Evolutionary conservation across 805 yeast genomes (phyloP).

Genomic region (Starmerella sp.): DNA sequence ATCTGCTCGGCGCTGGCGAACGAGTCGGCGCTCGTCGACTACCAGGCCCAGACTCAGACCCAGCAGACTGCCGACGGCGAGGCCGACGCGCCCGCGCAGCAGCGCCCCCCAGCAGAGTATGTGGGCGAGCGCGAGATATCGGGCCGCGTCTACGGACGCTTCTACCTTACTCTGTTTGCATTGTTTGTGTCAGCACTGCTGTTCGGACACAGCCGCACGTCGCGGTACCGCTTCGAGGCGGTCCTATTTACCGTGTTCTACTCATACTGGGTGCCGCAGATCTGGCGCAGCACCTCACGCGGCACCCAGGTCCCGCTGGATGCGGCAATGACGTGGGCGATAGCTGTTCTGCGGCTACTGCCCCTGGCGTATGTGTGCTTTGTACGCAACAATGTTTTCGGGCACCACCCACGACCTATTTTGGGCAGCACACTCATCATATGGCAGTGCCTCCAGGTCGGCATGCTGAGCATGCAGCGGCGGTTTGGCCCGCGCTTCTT

Average conservation of each 20-base stretch:
- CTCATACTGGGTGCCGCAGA: background rate
- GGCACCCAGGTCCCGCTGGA: slow-evolving; percentile 4
- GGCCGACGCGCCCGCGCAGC: background rate
- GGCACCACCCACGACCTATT: background rate
- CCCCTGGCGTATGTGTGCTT: background rate
- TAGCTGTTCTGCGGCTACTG: background rate
- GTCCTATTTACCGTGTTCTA: background rate
- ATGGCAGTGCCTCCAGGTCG: background rate
- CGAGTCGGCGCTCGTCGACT: background rate
- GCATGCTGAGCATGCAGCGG: background rate
- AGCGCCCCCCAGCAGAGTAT: background rate
- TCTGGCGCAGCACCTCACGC: background rate
- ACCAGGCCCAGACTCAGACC: background rate
- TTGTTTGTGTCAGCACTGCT: background rate
- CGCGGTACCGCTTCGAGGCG: slow-evolving; percentile 1
- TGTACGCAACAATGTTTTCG: background rate
- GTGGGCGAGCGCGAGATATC: slow-evolving; percentile 2
- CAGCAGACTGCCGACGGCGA: background rate
- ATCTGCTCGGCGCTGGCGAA: background rate
- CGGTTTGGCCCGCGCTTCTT: slow-evolving; percentile 1
- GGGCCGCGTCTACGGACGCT: background rate
- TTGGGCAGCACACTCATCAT: background rate
- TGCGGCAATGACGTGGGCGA: background rate
- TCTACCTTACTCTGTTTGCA: background rate
- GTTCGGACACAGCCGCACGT: background rate